These are phyloP conservation scores for Penicillium maclennaniae DNA, from an alignment of 495 filamentous ascomycete genomes.

Conservation along the genomic window DNA sequence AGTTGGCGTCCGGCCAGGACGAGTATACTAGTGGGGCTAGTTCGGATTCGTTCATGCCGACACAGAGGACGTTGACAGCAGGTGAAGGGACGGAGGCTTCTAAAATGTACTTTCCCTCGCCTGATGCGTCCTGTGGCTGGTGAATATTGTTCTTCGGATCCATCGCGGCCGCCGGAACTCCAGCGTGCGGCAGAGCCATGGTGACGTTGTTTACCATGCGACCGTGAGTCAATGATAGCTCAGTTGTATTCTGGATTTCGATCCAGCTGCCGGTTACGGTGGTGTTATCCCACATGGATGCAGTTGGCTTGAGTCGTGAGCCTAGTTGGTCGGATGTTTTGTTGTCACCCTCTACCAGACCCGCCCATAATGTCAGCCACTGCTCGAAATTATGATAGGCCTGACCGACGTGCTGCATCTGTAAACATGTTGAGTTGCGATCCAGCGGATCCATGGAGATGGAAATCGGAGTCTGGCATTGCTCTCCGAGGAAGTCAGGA, in stretches of 20 bases:
- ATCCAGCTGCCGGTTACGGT: constrained; percentile 62
- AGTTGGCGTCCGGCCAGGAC: constrained; percentile 47
- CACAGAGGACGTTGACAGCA: constrained; percentile 66
- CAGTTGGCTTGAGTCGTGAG: constrained; percentile 48
- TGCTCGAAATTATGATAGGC: constrained; percentile 52
- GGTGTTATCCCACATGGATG: constrained; percentile 61
- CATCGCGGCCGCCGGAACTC: constrained; percentile 57
- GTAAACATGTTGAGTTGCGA: constrained; percentile 53
- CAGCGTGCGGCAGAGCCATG: constrained; percentile 68
- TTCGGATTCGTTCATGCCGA: constrained; percentile 54
- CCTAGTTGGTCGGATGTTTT: constrained; percentile 33
- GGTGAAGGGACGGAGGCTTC: constrained; percentile 63
- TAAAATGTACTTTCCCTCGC: constrained; percentile 62
- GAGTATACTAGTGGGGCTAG: constrained; percentile 59
- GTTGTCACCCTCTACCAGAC: constrained; percentile 32
- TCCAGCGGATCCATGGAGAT: constrained; percentile 26
- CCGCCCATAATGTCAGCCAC: constrained; percentile 48
- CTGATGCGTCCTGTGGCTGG: constrained; percentile 60
- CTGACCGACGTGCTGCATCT: constrained; percentile 60
- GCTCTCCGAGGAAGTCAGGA: constrained; percentile 42
- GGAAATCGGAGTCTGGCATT: constrained; percentile 59
- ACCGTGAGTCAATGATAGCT: constrained; percentile 37
- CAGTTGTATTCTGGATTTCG: constrained; percentile 42
- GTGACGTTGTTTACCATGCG: constrained; percentile 69
- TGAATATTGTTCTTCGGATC: constrained; percentile 58